These are phyloP conservation scores for Oenanthe javanica DNA, from an alignment of 140 eudicot species.

Conservation along the genomic window DNA sequence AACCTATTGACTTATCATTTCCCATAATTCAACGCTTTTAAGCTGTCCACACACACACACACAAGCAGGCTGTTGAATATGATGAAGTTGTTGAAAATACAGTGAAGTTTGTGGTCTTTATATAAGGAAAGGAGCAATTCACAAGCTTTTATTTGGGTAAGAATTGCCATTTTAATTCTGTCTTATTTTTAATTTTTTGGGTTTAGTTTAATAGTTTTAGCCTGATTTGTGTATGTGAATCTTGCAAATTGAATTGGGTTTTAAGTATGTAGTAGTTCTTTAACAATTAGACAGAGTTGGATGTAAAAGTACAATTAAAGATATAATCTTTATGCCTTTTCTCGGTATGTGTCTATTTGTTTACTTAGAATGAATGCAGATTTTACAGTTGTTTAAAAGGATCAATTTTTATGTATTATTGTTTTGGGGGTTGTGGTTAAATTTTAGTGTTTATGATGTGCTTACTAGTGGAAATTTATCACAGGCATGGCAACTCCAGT, in stretches of 20 bases:
- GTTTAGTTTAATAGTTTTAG: neutral
- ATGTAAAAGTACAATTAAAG: neutral
- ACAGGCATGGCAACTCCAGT: constrained; percentile 69
- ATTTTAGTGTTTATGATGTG: neutral
- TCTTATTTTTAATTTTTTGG: neutral
- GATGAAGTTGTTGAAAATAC: neutral
- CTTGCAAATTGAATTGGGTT: neutral
- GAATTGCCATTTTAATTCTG: neutral
- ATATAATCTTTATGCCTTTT: neutral
- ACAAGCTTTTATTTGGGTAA: neutral
- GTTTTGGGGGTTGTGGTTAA: neutral
- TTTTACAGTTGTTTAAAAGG: neutral
- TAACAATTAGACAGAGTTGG: neutral
- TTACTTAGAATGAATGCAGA: neutral
- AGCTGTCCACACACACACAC: neutral
- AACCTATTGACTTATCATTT: neutral
- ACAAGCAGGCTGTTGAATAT: neutral
- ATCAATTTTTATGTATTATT: neutral
- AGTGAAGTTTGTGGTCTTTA: neutral
- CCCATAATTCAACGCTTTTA: neutral
- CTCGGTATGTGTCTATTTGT: neutral
- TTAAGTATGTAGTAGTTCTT: neutral
- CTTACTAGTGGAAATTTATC: constrained; percentile 5
- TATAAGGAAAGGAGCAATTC: neutral
- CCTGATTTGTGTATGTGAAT: neutral